These are phyloP conservation scores for Alternaria sp. DNA, from an alignment of 2,329 filamentous ascomycete species.

Conservation along the genomic window DNA sequence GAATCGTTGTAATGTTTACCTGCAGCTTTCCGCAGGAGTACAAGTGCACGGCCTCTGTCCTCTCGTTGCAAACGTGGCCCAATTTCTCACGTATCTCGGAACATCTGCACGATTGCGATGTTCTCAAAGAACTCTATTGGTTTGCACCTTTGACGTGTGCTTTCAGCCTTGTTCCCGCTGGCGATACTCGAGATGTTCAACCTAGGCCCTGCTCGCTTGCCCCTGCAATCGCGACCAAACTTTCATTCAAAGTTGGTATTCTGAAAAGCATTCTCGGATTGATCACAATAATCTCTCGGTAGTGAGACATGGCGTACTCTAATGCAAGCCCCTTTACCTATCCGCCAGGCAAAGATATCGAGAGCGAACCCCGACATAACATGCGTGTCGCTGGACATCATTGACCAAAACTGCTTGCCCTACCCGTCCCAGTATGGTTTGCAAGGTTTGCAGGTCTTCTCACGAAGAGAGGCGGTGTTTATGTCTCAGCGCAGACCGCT, in stretches of 20 bases:
- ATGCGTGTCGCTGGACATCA: conserved; percentile 31
- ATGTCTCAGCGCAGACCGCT: conserved; percentile 44
- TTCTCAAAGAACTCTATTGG: conserved; percentile 24
- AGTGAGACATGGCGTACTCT: conserved; percentile 22
- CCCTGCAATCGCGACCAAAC: neutral
- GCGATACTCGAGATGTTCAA: conserved; percentile 38
- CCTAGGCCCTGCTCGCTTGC: conserved; percentile 8
- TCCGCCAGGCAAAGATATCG: conserved; percentile 12
- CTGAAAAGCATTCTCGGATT: neutral
- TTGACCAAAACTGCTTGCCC: conserved; percentile 30
- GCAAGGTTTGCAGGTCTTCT: conserved; percentile 20
- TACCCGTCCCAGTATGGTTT: conserved; percentile 18
- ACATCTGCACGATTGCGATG: conserved; percentile 23
- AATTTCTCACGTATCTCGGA: conserved; percentile 28
- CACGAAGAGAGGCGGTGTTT: conserved; percentile 30
- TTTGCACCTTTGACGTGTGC: conserved; percentile 26
- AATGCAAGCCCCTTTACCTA: conserved; percentile 25
- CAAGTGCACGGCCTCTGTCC: conserved; percentile 43
- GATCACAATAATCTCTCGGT: neutral
- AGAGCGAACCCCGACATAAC: conserved; percentile 20
- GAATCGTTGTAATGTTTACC: conserved; percentile 40
- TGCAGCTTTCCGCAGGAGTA: conserved; percentile 43
- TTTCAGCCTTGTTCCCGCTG: conserved; percentile 20
- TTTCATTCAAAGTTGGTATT: neutral
- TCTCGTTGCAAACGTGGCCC: conserved; percentile 47